These are phyloP conservation scores for Datura wrightii DNA, from an alignment of 257 asterid species.

Conservation along the genomic window DNA sequence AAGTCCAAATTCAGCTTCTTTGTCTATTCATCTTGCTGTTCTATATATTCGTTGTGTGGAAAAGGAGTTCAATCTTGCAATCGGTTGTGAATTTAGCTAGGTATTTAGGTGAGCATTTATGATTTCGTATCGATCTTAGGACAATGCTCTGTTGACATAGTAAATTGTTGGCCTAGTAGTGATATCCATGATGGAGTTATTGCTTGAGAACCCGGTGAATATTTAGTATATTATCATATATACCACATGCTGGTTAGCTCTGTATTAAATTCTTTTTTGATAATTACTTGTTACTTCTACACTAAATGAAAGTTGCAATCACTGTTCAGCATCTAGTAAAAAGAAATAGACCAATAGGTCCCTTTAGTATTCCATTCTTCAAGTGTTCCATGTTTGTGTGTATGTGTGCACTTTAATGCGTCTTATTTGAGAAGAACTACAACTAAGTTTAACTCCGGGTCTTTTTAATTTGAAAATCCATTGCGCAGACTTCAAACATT, in stretches of 20 bases:
- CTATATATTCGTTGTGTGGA: not conserved
- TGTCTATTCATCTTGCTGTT: not conserved
- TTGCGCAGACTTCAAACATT: slow-evolving; percentile 74
- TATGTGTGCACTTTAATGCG: not conserved
- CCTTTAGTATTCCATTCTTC: not conserved
- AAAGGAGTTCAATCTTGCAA: not conserved
- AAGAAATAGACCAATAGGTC: not conserved
- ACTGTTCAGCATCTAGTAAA: not conserved
- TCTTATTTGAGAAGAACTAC: not conserved
- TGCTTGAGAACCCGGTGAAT: slow-evolving; percentile 25
- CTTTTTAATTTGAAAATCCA: not conserved
- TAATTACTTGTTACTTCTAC: slow-evolving; percentile 5
- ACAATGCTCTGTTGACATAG: not conserved
- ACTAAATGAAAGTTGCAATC: not conserved
- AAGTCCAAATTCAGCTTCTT: slow-evolving; percentile 25
- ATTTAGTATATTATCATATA: not conserved
- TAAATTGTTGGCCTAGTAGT: not conserved
- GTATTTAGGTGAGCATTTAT: not conserved
- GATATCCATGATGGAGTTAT: not conserved
- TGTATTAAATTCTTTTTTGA: not conserved
- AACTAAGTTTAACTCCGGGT: not conserved
- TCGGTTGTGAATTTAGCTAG: not conserved
- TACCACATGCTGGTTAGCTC: not conserved
- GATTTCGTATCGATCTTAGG: not conserved
- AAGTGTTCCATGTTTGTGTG: slow-evolving; percentile 5